A percentile compares a stretch with the other conserved stretches of the same genome.
phyloP scores from a whole-genome alignment of 2,329 filamentous ascomycete species.

The Aspergillus ustus region DNA sequence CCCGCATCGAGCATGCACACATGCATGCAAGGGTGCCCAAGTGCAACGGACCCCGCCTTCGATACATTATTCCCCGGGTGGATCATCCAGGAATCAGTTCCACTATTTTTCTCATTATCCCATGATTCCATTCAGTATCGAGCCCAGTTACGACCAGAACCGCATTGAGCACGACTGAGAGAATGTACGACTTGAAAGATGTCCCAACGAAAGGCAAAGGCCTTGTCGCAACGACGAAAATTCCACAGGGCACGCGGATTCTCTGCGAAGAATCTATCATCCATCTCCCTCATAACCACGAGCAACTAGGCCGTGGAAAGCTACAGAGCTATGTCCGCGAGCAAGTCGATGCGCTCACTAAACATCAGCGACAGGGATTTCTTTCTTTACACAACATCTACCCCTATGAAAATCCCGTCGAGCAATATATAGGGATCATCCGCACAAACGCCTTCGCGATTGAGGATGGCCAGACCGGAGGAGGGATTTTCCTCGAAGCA shows the following conservation, averaged over 20 bases:
- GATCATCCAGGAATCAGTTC: neutral
- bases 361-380: no score
- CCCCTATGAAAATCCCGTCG: no score
- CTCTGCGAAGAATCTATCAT: neutral
- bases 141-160: neutral
- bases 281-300: neutral
- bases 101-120: neutral
- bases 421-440: no score
- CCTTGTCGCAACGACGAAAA: neutral
- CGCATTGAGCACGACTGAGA: neutral
- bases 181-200: neutral
- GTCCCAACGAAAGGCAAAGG: neutral
- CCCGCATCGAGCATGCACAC: no score
- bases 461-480: no score
- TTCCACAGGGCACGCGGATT: neutral
- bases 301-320: neutral
- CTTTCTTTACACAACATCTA: no score
- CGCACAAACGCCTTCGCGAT: no score
- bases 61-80: neutral
- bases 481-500: no score
- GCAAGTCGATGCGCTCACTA: no score
- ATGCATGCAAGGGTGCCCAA: neutral
- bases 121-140: no score
- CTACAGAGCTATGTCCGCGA: no score
- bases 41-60: neutral